These are phyloP conservation scores for Salinomyces thailandicus DNA, from an alignment of 2,329 filamentous ascomycete species.

Conservation along the genomic window DNA sequence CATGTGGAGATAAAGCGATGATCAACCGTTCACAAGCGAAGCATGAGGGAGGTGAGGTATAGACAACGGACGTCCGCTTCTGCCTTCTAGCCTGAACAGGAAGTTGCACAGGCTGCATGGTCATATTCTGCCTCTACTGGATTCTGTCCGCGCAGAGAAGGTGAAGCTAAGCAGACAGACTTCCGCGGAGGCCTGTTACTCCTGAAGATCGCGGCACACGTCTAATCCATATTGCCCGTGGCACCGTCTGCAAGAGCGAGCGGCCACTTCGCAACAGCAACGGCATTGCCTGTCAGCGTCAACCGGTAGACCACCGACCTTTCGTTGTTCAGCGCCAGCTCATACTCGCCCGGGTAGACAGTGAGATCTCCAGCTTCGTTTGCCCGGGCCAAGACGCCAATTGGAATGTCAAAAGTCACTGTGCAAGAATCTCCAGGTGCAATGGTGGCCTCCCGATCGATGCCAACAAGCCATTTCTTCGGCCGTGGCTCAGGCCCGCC, in stretches of 20 bases:
- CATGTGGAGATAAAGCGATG: no score
- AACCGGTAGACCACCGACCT: constrained; percentile 21
- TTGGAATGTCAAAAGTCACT: constrained; percentile 27
- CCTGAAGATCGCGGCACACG: no score
- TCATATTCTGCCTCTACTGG: no score
- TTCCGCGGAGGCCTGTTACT: no score
- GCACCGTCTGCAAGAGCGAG: background rate
- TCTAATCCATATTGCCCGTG: background rate
- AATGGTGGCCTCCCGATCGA: constrained; percentile 9
- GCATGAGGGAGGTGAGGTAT: no score
- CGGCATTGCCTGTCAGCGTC: constrained; percentile 6
- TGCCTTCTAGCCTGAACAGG: no score
- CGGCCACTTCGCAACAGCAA: constrained; percentile 5
- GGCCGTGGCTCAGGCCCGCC: constrained; percentile 32
- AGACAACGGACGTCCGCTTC: no score
- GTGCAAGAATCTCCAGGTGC: constrained; percentile 8
- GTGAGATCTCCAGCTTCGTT: constrained; percentile 29
- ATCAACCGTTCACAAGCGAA: no score
- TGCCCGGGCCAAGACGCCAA: constrained; percentile 29
- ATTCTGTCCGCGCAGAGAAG: no score
- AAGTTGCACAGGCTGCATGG: no score
- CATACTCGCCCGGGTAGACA: constrained; percentile 33
- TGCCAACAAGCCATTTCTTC: constrained; percentile 31
- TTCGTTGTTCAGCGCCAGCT: constrained; percentile 32
- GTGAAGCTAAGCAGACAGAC: no score